Evolutionary conservation across 305 asterid genomes (phyloP).

Genomic region (Striga hermonthica): DNA sequence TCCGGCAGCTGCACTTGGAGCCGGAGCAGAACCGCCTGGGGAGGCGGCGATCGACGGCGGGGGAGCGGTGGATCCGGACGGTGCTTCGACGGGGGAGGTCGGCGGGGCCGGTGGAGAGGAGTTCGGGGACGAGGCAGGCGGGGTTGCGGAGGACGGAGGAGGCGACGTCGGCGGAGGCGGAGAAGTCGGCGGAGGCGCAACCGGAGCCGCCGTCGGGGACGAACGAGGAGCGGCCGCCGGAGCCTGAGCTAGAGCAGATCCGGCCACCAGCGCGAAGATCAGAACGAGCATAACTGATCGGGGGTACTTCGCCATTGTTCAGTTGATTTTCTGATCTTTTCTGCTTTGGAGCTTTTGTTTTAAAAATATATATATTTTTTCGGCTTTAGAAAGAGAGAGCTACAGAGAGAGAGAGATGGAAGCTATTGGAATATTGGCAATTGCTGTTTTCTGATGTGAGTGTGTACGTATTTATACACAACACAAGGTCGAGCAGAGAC

Average conservation of each 20-base stretch:
- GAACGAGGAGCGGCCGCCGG: slow-evolving; percentile 43
- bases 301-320: slow-evolving; percentile 38
- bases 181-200: slow-evolving; percentile 31
- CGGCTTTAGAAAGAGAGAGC: not conserved
- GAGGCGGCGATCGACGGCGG: slow-evolving; percentile 39
- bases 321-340: not conserved
- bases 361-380: not conserved
- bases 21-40: slow-evolving; percentile 39
- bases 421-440: not conserved
- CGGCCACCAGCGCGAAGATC: slow-evolving; percentile 39
- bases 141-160: slow-evolving; percentile 9
- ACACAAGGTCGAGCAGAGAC: not conserved
- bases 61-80: slow-evolving; percentile 27
- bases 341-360: not conserved
- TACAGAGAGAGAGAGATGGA: not conserved
- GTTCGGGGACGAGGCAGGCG: slow-evolving; percentile 33
- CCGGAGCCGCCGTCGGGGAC: slow-evolving; percentile 36
- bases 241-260: slow-evolving; percentile 46
- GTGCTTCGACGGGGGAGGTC: slow-evolving; percentile 30
- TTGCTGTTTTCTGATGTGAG: no score
- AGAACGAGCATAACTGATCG: slow-evolving; percentile 27
- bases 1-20: slow-evolving; percentile 37
- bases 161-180: slow-evolving; percentile 23
- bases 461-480: slow-evolving; percentile 25
- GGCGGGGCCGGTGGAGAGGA: slow-evolving; percentile 46